Evolutionary conservation across 1,139 yeast genomes (phyloP).

Genomic region (Candida dubliniensis): DNA sequence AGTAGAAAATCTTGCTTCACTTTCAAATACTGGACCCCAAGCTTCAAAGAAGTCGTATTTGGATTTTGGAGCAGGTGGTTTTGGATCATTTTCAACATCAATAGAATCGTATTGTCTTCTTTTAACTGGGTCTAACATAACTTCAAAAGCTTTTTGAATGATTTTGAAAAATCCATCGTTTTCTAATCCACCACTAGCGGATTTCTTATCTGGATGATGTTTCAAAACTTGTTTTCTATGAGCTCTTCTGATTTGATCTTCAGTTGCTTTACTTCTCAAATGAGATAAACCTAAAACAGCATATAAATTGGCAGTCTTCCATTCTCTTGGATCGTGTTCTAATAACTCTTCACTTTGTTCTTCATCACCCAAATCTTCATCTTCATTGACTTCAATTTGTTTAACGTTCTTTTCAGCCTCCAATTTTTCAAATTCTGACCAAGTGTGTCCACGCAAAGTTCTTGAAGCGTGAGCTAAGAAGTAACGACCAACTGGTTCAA

Average conservation of each 20-base stretch:
- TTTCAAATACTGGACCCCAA: slow-evolving; percentile 89
- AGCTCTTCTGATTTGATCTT: slow-evolving; percentile 92
- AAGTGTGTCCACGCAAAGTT: slow-evolving; percentile 93
- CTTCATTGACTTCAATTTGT: slow-evolving; percentile 64
- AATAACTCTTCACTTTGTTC: slow-evolving; percentile 82
- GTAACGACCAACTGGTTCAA: slow-evolving; percentile 96
- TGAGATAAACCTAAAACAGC: slow-evolving; percentile 94
- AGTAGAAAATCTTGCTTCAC: slow-evolving; percentile 90
- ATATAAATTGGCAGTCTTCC: slow-evolving; percentile 96
- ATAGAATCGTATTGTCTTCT: slow-evolving; percentile 96
- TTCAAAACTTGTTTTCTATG: slow-evolving; percentile 95
- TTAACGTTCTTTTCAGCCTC: slow-evolving; percentile 90
- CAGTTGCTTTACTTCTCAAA: slow-evolving; percentile 87
- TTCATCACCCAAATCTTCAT: slow-evolving; percentile 73
- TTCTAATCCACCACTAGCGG: slow-evolving; percentile 78
- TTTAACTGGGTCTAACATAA: slow-evolving; percentile 78
- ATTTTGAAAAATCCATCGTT: slow-evolving; percentile 98
- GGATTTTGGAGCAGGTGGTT: slow-evolving; percentile 67
- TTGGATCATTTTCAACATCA: slow-evolving; percentile 82
- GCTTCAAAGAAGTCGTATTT: slow-evolving; percentile 82
- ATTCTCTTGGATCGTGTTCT: slow-evolving; percentile 92
- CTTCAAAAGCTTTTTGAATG: slow-evolving; percentile 94
- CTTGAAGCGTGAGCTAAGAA: slow-evolving; percentile 97
- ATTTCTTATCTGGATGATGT: slow-evolving; percentile 98
- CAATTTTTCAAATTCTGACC: slow-evolving; percentile 94